Evolutionary conservation across 257 asterid genomes (phyloP).

Genomic region (Pogostemon cablin): DNA sequence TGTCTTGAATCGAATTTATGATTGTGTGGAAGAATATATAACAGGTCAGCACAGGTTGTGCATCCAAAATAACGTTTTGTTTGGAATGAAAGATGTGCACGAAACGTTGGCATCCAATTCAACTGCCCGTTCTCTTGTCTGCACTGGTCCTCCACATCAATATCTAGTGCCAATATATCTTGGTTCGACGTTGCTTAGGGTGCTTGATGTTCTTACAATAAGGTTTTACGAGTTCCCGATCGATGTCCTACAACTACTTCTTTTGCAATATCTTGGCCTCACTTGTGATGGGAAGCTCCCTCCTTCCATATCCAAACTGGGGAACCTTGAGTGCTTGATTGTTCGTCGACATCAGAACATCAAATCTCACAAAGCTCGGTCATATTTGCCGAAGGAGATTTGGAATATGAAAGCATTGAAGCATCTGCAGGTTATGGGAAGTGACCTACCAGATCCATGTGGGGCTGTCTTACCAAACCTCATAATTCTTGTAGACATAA

Average conservation of each 20-base stretch:
- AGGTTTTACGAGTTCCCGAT: neutral
- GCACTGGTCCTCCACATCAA: conserved; percentile 15
- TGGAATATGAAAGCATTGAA: neutral
- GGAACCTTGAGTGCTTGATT: neutral
- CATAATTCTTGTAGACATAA: neutral
- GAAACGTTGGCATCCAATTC: neutral
- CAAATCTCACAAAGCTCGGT: neutral
- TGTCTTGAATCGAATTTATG: neutral
- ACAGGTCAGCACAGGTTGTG: neutral
- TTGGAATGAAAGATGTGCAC: conserved; percentile 6
- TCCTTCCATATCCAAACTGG: neutral
- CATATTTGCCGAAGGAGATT: neutral
- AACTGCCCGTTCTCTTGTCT: conserved; percentile 10
- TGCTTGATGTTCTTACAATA: conserved; percentile 5
- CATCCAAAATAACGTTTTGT: conserved; percentile 3
- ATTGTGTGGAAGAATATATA: neutral
- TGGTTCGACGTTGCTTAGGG: neutral
- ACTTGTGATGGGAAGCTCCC: neutral
- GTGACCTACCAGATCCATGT: neutral
- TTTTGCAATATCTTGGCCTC: neutral
- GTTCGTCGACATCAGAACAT: neutral
- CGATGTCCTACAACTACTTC: neutral
- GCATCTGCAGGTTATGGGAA: neutral
- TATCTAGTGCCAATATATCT: conserved; percentile 11
- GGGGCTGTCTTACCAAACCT: neutral